Conservation (phyloP, 352 stramenopile genomes). For the Phytophthora sojae region DNA sequence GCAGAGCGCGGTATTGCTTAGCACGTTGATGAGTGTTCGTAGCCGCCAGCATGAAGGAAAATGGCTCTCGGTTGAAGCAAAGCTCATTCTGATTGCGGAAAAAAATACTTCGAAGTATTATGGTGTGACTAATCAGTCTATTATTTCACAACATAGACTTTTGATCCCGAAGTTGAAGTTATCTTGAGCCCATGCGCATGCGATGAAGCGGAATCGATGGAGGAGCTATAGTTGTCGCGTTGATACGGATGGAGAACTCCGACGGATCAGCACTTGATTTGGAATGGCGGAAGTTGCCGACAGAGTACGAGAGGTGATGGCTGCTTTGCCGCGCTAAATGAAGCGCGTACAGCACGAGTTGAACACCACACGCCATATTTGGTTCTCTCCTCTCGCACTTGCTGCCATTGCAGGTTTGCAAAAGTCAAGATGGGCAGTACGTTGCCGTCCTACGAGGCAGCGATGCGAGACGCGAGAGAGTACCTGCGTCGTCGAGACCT, state of each 20-base stretch:
- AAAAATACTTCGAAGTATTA: no score
- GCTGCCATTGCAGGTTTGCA: background rate
- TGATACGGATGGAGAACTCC: constrained; percentile 5
- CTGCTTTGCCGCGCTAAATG: constrained; percentile 29
- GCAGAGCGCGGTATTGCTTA: no score
- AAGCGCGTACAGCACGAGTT: constrained; percentile 9
- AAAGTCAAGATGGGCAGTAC: constrained; percentile 23
- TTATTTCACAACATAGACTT: no score
- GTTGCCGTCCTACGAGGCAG: constrained; percentile 46
- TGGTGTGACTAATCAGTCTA: no score
- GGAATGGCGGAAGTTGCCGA: constrained; percentile 18
- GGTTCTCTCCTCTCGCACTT: constrained; percentile 17
- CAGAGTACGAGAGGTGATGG: constrained; percentile 1
- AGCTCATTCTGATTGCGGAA: no score
- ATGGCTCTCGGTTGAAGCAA: no score
- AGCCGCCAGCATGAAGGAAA: no score
- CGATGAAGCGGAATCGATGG: constrained; percentile 5
- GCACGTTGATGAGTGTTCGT: no score
- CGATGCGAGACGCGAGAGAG: constrained; percentile 40
- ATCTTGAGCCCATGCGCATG: constrained; percentile 25
- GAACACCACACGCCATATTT: constrained; percentile 24
- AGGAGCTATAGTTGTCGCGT: constrained; percentile 7
- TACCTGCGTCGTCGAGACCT: constrained; percentile 53
- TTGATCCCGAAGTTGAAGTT: constrained; percentile 1
- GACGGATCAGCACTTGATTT: constrained; percentile 21